Evolutionary conservation across 2,329 filamentous ascomycete species (phyloP), one percentile per base, ranked within the genome.

Genomic region (Cryphonectria japonica): DNA sequence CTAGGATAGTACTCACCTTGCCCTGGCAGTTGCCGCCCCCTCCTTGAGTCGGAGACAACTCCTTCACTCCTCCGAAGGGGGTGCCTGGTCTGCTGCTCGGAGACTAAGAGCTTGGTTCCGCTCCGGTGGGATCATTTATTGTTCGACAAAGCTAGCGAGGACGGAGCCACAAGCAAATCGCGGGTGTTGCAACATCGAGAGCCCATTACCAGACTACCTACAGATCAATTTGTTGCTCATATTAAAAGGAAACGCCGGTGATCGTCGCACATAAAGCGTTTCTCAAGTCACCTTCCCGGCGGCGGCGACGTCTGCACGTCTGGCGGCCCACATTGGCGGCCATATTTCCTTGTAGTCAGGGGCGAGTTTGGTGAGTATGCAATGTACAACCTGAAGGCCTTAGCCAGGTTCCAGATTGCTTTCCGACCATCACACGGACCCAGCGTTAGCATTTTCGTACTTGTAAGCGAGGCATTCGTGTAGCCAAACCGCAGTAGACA

Each of bases 381-480:
- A 52, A 37, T 39, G 46, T 66, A 66, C 64, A 37, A 54, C 64
- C n/a, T 65, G 22, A 16, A 37, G 50, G 34, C 32, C 19, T 39
- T 26, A 11, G 50, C 64, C 32, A 66, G 64, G 64, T 41, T 66
- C 46, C 64, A 54, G 64, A 66, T 29, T 66, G 32, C 22, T 34
- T n/a, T 63, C 39, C 34, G 6, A 26, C 26, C 60, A 26, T 26
- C n/a, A 54, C 50, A 54, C 19, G 46, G 22, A 52, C 2, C 11
- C n/a, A 13, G 22, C 50, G 50, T 9, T n/a, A 13, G n/a, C n/a
- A 2, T 8, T 34, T 34, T 34, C 9, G n/a, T 8, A 52, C 22
- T n/a, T 9, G 46, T 9, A 22, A 52, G n/a, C 19, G 46, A 52
- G 46, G 19, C 7, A 26, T 9, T 29, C 32, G 52, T 26, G 26